Evolutionary conservation across 1,284 basidiomycete species (phyloP), one percentile per base, ranked within the genome.

Genomic region (Pterulicium gracile): DNA sequence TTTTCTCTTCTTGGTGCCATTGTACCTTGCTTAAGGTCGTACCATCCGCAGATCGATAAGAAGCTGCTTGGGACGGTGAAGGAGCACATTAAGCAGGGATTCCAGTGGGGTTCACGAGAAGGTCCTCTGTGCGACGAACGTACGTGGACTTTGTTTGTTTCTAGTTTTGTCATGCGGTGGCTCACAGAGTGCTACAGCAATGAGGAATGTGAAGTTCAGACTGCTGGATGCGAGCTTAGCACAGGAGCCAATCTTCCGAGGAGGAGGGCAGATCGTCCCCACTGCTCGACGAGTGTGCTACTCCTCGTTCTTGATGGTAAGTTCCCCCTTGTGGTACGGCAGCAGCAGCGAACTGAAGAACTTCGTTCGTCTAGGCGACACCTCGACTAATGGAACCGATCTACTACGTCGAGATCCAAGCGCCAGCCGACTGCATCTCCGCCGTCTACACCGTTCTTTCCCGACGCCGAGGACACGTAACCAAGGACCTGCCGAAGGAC

Each of bases 91-190:
- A 95, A 92, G 66, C 96, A 98, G 66, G 96, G 96, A 24, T 99
- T 98, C 82, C 96, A 97, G 61, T 98, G 96, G 96, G 96, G 90
- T 48, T 83, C 95, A 43, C 75, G 95, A 41, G 96, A 99, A 69
- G 96, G 96, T 1, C 96, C 96, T 17, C 61, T 99, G 44, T 97
- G 94, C 60, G 96, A 98, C 61, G 96, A 99, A 68, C 96, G 92
- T 95, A 58, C 77, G 92, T 78, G 41, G 13, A 50, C 18, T 43
- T 12, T 44, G 12, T 46, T 21, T 39, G 15, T 22, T 24, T 42
- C 39, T 43, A 27, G 51, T n/a, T 7, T 39, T 46, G 43, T 10
- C 44, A 20, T 27, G 44, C 43, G 46, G 42, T 42, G 23, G 42
- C 40, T 10, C 24, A 34, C 39, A 17, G 44, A 15, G 24, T 21